Evolutionary conservation across 2,329 filamentous ascomycete genomes (phyloP).

Genomic region (Bipolaris cookei): DNA sequence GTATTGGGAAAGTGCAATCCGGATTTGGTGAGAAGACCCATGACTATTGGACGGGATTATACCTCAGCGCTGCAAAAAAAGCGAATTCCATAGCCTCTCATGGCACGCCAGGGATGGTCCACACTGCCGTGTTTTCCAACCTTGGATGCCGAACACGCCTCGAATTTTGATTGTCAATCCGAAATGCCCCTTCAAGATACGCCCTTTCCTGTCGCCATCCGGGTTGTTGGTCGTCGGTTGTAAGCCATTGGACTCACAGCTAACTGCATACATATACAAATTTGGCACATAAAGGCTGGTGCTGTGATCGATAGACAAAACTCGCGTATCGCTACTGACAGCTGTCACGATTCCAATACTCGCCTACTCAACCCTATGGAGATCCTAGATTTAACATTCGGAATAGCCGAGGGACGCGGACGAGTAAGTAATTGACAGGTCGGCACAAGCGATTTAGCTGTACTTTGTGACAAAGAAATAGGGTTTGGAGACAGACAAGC

Average conservation of each 20-base stretch:
- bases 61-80: slow-evolving; percentile 4
- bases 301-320: slow-evolving; percentile 3
- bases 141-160: slow-evolving; percentile 4
- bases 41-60: neutral
- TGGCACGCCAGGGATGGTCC: slow-evolving; percentile 2
- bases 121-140: slow-evolving; percentile 13
- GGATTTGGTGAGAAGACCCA: neutral
- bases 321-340: slow-evolving; percentile 7
- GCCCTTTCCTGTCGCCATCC: slow-evolving; percentile 1
- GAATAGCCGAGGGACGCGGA: slow-evolving; percentile 4
- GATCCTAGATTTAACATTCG: neutral
- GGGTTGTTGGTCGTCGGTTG: slow-evolving; percentile 1
- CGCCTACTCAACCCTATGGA: neutral
- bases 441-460: slow-evolving; percentile 8
- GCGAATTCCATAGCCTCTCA: neutral
- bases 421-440: slow-evolving; percentile 8
- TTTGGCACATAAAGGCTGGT: neutral
- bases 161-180: slow-evolving; percentile 12
- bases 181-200: neutral
- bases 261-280: neutral
- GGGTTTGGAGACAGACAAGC: slow-evolving; percentile 6
- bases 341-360: slow-evolving; percentile 6
- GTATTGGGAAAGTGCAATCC: neutral
- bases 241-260: slow-evolving; percentile 6
- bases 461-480: slow-evolving; percentile 8